Evolutionary conservation across 306 rosid species (phyloP).

Genomic region (Cicer yamashitae): DNA sequence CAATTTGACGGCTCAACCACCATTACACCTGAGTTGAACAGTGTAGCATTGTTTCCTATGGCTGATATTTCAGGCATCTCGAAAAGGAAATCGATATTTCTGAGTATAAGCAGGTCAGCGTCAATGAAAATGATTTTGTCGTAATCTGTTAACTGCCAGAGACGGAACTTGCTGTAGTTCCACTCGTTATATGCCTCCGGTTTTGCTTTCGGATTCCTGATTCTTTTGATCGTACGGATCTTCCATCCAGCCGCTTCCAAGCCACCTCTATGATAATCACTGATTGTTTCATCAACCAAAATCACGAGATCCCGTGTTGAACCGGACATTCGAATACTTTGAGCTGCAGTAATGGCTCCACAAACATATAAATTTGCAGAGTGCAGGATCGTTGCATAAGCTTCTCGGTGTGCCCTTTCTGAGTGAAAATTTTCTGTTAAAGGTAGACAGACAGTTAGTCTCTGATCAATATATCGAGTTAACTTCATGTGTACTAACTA

Average conservation of each 20-base stretch:
- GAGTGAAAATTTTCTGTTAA: constrained; percentile 71
- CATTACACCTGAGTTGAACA: constrained; percentile 91
- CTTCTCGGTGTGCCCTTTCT: constrained; percentile 69
- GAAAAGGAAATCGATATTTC: constrained; percentile 84
- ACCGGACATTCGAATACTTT: constrained; percentile 89
- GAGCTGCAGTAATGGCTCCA: constrained; percentile 88
- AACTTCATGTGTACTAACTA: neutral
- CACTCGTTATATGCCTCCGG: constrained; percentile 88
- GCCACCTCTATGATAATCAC: constrained; percentile 74
- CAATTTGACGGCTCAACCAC: constrained; percentile 85
- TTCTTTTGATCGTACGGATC: constrained; percentile 75
- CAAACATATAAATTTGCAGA: constrained; percentile 87
- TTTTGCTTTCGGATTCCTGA: constrained; percentile 90
- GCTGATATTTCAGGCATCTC: constrained; percentile 87
- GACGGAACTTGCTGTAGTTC: constrained; percentile 94
- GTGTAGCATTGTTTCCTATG: constrained; percentile 78
- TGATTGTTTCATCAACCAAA: constrained; percentile 80
- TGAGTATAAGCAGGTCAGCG: constrained; percentile 80
- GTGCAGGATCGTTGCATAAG: constrained; percentile 91
- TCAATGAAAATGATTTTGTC: constrained; percentile 90
- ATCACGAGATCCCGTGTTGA: constrained; percentile 88
- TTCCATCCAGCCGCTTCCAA: constrained; percentile 92
- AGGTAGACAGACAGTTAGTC: constrained; percentile 41
- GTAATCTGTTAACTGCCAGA: constrained; percentile 88
- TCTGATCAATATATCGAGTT: constrained; percentile 31